Evolutionary conservation across 768 basidiomycete genomes (phyloP), one percentile per base, ranked within the genome.

Genomic region (Naganishia friedmannii): DNA sequence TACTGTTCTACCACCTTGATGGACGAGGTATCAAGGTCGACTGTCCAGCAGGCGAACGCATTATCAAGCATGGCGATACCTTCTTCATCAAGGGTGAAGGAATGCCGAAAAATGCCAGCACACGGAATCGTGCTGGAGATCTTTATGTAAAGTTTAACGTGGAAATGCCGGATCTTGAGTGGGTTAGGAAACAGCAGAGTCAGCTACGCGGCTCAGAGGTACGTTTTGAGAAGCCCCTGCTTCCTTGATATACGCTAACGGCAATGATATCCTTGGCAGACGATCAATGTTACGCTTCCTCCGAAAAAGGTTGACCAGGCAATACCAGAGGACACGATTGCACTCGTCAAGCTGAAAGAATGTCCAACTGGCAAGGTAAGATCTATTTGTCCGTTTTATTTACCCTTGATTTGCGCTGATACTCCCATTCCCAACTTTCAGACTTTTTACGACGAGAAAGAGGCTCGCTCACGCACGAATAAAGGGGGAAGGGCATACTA

Each of bases 1-100:
- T 97, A 72, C 82, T 96, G 28, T 83, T 99, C 69, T 90, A 89
- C 8, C 95, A 99, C 79, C 85, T 99, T 34, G 95, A 99, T 77
- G 93, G 93, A 12, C 87, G 93, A 17, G 93, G 93, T n/a, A 85
- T 97, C 65, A 87, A 87, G 45, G 86, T 96, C 15, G 82, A 87
- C 0, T 87, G 89, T 9, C 90, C 89, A 78, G 70, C 73, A 1
- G 82, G 82, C 0, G 78, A 81, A 72, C 68, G 79, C 45, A 86
- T 93, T 32, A 86, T 94, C 77, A 87, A 87, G 71, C 85, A 88
- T 3, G 87, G 88, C 13, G 87, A 89, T 73, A 86, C 87, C 26
- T 90, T 93, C 70, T 84, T 89, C 21, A 76, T 96, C 45, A 85
- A 87, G 2, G 89, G 88, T 13, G 93, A 97, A 81, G 94, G 95